These are phyloP conservation scores for Macaranga tanarius DNA, from an alignment of 441 rosid genomes.

Conservation along the genomic window DNA sequence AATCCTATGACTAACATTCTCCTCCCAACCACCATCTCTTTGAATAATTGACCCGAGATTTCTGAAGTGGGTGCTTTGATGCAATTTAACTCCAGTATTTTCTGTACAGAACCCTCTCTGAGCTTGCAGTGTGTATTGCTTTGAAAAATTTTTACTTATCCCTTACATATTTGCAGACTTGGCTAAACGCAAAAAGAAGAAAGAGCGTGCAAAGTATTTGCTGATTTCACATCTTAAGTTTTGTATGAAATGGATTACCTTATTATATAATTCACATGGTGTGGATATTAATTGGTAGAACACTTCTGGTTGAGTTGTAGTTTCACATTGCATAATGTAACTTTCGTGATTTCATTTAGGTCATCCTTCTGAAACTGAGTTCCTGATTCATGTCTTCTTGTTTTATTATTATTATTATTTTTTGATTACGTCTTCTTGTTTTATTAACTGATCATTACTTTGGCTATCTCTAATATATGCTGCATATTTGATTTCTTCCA, in stretches of 20 bases:
- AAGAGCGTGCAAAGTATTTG: background rate
- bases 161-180: background rate
- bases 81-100: too few relatives aligned
- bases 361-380: slow-evolving; percentile 12
- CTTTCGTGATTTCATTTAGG: background rate
- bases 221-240: background rate
- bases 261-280: too few relatives aligned
- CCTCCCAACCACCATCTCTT: too few relatives aligned
- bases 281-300: background rate
- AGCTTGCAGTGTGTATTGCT: background rate
- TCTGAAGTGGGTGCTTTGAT: too few relatives aligned
- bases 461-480: slow-evolving; percentile 13
- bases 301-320: background rate
- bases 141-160: background rate
- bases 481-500: slow-evolving; percentile 27
- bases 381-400: background rate
- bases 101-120: too few relatives aligned
- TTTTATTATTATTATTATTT: too few relatives aligned
- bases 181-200: background rate
- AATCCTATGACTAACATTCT: too few relatives aligned
- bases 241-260: background rate
- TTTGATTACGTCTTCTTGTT: slow-evolving; percentile 3
- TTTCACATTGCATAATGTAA: background rate
- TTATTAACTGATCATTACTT: background rate
- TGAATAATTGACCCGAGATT: too few relatives aligned